Evolutionary conservation across 441 rosid species (phyloP), one percentile per base, ranked within the genome.

Genomic region (Heliophila coronopifolia): DNA sequence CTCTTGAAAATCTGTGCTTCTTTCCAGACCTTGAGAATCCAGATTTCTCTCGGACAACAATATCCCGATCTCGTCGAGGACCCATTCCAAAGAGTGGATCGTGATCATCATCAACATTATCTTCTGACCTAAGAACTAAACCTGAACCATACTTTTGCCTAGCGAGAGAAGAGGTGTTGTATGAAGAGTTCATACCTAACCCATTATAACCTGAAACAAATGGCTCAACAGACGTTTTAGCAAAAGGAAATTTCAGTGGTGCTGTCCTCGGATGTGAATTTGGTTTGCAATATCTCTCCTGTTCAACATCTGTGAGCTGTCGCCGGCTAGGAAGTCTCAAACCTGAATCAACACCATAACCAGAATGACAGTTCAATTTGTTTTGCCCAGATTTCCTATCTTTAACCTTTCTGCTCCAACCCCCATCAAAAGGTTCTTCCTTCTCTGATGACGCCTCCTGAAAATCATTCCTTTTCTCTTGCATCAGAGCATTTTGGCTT

Each of bases 401-500:
- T 67, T 80, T 80, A 7, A 46, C 72, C 68, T 58, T 76, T 66
- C 78, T 81, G 50, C 69, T 69, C 94, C 86, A 75, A 50, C 58
- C 49, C 36, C 63, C 72, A 70, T 75, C 94, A 48, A 67, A 74
- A 9, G 62, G 70, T 33, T 80, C 86, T 61, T 77, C 94, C 48
- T 73, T 77, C 23, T 72, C 87, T 0, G 83, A 80, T 1, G 86
- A 79, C 25, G 71, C 85, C 65, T 75, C 78, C 35, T 54, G 83
- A 47, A 73, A 59, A 70, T 77, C 84, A 39, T 86, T 93, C 63
- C 65, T 63, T 42, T 84, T 79, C 74, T 81, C 99, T 28, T 71
- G 45, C 84, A 82, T 73, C 74, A 84, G 77, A 71, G 78, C 84
- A 78, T 78, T 86, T 37, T 84, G 91, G 68, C 84, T 82, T 76